phyloP scores from a whole-genome alignment of 1,284 basidiomycete species.

The Fomitiporia mediterranea region DNA sequence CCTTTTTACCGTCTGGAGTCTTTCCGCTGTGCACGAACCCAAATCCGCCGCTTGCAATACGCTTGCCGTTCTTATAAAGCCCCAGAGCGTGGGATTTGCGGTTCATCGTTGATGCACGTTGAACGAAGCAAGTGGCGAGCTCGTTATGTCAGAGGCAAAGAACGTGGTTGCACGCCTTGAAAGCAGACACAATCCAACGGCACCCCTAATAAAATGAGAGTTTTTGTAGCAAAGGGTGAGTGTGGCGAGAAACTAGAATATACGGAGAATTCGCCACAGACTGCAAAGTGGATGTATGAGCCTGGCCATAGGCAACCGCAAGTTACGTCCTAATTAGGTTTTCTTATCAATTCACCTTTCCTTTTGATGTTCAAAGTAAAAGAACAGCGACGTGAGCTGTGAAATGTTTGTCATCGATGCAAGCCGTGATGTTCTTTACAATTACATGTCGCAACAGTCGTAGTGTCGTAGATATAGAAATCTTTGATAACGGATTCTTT shows the following conservation, averaged over 20 bases:
- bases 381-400: too few species aligned
- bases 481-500: too few species aligned
- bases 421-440: too few species aligned
- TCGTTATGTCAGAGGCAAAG: not conserved
- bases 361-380: too few species aligned
- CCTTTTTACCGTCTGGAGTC: constrained; percentile 2
- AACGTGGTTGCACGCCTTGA: not conserved
- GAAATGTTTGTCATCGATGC: too few species aligned
- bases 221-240: not conserved
- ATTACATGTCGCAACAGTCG: too few species aligned
- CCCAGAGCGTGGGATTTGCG: not conserved
- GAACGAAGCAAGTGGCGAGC: not conserved
- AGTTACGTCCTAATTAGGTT: too few species aligned
- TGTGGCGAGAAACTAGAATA: constrained; percentile 6
- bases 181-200: not conserved
- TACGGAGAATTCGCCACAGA: not conserved
- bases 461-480: too few species aligned
- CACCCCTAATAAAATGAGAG: not conserved
- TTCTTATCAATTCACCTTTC: too few species aligned
- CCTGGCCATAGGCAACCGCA: too few species aligned
- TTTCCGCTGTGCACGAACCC: constrained; percentile 10
- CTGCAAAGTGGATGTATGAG: not conserved
- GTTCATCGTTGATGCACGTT: constrained; percentile 1
- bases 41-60: constrained; percentile 15
- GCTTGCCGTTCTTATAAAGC: constrained; percentile 1